Evolutionary conservation across 2,329 filamentous ascomycete genomes (phyloP).

Genomic region (Chrysoporthe puriensis): DNA sequence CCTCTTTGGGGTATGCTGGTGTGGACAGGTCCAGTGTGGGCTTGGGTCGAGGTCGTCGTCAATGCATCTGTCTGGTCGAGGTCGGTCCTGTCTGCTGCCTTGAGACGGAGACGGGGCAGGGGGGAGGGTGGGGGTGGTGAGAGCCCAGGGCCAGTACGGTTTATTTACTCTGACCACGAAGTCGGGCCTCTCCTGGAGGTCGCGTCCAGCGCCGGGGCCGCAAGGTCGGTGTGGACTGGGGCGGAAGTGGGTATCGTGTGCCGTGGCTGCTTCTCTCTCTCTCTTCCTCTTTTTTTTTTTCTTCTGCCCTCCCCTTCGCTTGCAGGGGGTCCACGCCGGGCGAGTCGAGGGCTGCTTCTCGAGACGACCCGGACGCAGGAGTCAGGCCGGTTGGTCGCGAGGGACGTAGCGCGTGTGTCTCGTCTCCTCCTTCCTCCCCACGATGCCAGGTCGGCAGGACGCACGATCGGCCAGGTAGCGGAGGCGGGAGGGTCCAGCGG

Average conservation of each 20-base stretch:
- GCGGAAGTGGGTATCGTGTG: constrained; percentile 17
- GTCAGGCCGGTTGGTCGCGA: not conserved
- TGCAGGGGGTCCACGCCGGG: constrained; percentile 22
- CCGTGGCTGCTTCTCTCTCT: constrained; percentile 12
- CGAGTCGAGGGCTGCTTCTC: constrained; percentile 24
- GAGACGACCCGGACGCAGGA: not conserved
- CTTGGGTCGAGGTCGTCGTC: constrained; percentile 12
- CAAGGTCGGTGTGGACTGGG: constrained; percentile 27
- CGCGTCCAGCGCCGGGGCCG: constrained; percentile 24
- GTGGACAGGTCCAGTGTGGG: not conserved
- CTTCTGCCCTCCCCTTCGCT: not conserved
- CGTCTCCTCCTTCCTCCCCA: not conserved
- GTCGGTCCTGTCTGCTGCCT: constrained; percentile 13
- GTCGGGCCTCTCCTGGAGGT: constrained; percentile 25
- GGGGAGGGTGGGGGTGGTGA: constrained; percentile 1
- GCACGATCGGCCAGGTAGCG: not conserved
- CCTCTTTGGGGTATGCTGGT: constrained; percentile 1
- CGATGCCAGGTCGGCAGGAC: not conserved
- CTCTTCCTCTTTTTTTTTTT: not conserved
- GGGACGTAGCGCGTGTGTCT: not conserved
- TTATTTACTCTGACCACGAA: constrained; percentile 8
- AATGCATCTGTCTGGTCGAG: constrained; percentile 8
- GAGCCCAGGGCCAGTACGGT: constrained; percentile 9
- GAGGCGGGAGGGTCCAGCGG: not conserved
- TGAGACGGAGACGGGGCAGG: constrained; percentile 12